Base-by-base conservation (phyloP, 768 basidiomycete species). In the Omphalotus guepiniiformis region DNA sequence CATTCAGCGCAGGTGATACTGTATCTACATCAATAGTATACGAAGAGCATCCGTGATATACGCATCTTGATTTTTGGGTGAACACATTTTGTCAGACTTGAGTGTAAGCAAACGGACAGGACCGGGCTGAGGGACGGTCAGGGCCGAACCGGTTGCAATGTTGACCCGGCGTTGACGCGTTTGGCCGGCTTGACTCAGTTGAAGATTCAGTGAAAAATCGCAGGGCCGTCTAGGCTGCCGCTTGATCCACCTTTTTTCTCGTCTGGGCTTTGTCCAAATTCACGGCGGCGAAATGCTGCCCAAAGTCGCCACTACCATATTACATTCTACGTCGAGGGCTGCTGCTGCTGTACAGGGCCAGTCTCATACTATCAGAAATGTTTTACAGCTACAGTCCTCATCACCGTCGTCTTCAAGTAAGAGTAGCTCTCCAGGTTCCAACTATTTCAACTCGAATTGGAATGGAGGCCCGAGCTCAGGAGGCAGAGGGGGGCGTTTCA, bases 301-400 rank as follows among this genome's bases (percentile, higher is more conserved):
- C 12, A 88, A 89, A 66, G 83, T 87, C 68, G 83, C 86, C 25
- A 84, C 82, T n/a, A 80, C 84, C 42, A 72, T 92, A 43, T 67
- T 92, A 27, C 79, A 89, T 51, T 82, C 83, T 53, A 86, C 85
- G 0, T 76, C 83, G 12, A 83, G 88, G 58, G 87, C 84, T 13
- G 88, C 82, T 39, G 80, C 84, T 0, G 79, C 82, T 39, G 83
- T 85, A 47, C 87, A 90, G 55, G 81, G 82, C 52, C 86, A 86
- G 62, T 74, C 74, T 4, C 74, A 82, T 51, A 78, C 85, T 0
- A 70, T 90, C 61, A 72, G 88, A 49, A 91, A 85, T 75, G 89
- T 85, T 46, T 74, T 90, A 47, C 84, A 88, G 59, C 59, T 80
- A 15, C 82, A 82, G 65, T 71, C 78, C 1, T 71, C 76, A 2